phyloP scores from a whole-genome alignment of 1,284 basidiomycete species.

The Ustilago trichophora region DNA sequence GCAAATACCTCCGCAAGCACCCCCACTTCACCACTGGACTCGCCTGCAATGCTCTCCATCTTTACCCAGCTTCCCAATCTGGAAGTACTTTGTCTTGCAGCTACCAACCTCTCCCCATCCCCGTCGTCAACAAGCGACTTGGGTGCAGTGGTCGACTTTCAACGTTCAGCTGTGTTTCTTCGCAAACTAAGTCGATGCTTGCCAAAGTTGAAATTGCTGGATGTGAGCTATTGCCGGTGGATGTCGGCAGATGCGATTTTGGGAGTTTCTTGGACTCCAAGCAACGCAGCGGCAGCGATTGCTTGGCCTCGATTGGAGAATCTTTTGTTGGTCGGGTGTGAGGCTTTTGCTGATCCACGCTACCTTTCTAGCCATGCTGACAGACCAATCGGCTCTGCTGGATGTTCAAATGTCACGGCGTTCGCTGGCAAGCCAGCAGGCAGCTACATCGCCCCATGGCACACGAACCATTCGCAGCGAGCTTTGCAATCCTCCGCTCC shows the following conservation, averaged over 20 bases:
- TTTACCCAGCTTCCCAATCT: conserved; percentile 31
- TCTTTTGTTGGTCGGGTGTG: conserved; percentile 19
- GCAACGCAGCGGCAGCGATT: not conserved
- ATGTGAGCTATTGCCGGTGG: conserved; percentile 43
- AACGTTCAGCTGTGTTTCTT: conserved; percentile 20
- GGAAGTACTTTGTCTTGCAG: conserved; percentile 27
- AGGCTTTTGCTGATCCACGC: conserved; percentile 10
- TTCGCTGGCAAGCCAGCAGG: conserved; percentile 1
- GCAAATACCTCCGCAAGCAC: not conserved
- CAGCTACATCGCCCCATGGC: conserved; percentile 19
- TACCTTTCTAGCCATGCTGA: too few relatives aligned
- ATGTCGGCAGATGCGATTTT: conserved; percentile 21
- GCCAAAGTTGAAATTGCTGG: conserved; percentile 24
- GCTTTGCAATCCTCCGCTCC: not conserved
- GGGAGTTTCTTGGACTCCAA: conserved; percentile 18
- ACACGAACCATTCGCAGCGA: conserved; percentile 14
- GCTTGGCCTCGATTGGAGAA: conserved; percentile 23
- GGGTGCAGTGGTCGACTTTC: not conserved
- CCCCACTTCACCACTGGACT: conserved; percentile 3
- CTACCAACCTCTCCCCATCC: conserved; percentile 5
- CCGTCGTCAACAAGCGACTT: not conserved
- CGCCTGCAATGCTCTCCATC: conserved; percentile 4
- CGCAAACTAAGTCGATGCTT: conserved; percentile 28
- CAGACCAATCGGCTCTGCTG: too few relatives aligned
- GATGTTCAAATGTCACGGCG: too few relatives aligned